Evolutionary conservation across 2,329 filamentous ascomycete species (phyloP).

Genomic region (Berkeleyomyces rouxiae): DNA sequence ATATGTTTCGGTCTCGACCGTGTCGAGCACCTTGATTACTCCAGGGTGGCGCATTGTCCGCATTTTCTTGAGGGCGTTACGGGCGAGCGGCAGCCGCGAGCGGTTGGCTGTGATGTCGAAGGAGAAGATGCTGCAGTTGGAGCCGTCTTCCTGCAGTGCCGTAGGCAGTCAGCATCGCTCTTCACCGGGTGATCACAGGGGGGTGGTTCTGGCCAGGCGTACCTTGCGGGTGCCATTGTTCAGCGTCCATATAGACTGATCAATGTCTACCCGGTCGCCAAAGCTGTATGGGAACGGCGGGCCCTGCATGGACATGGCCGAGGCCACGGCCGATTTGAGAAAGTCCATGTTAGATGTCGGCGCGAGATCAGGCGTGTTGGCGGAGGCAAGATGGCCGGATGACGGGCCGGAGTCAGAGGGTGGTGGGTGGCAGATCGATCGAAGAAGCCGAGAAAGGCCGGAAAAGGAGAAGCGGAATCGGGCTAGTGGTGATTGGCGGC

Average conservation of each 20-base stretch:
- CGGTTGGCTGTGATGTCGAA: constrained; percentile 78
- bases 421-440: neutral
- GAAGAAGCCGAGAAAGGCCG: neutral
- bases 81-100: constrained; percentile 67
- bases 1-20: constrained; percentile 86
- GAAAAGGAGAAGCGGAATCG: no score
- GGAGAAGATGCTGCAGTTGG: constrained; percentile 88
- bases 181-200: neutral
- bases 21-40: constrained; percentile 85
- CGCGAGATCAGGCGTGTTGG: constrained; percentile 3
- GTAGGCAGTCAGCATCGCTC: neutral
- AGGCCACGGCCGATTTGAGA: constrained; percentile 91
- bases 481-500: no score
- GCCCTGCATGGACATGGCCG: constrained; percentile 75
- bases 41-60: constrained; percentile 87
- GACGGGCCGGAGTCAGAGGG: neutral
- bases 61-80: constrained; percentile 86
- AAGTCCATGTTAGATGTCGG: constrained; percentile 60
- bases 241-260: constrained; percentile 90
- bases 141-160: constrained; percentile 62
- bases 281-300: constrained; percentile 86
- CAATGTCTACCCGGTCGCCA: constrained; percentile 79
- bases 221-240: constrained; percentile 88
- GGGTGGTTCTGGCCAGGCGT: constrained; percentile 19
- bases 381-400: neutral